Evolutionary conservation across 305 asterid genomes (phyloP), one percentile per base, ranked within the genome.

Genomic region (Fraxinus velutina): DNA sequence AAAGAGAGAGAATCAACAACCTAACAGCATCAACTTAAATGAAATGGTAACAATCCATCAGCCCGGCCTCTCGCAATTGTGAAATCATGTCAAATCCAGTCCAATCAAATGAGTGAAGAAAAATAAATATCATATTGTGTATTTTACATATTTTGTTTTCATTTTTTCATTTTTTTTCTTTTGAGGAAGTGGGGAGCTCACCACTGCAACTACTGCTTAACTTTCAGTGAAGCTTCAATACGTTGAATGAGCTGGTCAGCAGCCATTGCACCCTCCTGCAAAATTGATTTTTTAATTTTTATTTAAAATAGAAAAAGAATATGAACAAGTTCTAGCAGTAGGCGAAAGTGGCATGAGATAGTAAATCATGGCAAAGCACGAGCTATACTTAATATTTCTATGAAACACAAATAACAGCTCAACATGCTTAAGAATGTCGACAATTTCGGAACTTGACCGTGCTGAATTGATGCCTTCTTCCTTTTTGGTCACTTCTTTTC

Each of bases 261-360:
- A 73, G 84, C 74, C 84, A 91, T 52, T 30, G 98, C 98, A 77
- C 98, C 98, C 89, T 93, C 98, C 98, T 93, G 91, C 70, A 89
- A 83, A 33, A 73, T 68, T 19, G 77, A 78, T 42, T 15, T 32
- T 6, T 39, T 81, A 50, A 24, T 72, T 50, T 78, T 4, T 21
- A 71, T 24, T 73, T 68, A 33, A 39, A 44, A 42, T 21, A 34
- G 15, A 64, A 64, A 64, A 64, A 2, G 33, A 64, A 64, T n/a
- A 50, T n/a, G 62, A 4, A 50, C 19, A 50, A 15, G 22, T 4
- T 50, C 21, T 50, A 50, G 60, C 19, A 50, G 6, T 50, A 15
- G 21, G 19, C 21, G 6, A 50, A 50, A 50, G 60, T 50, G 60
- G 60, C 60, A 15, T 0, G 60, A 50, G 21, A 50, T 15, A 50